Conservation (phyloP, 805 yeast genomes). For the Teunomyces aglyptinius region DNA sequence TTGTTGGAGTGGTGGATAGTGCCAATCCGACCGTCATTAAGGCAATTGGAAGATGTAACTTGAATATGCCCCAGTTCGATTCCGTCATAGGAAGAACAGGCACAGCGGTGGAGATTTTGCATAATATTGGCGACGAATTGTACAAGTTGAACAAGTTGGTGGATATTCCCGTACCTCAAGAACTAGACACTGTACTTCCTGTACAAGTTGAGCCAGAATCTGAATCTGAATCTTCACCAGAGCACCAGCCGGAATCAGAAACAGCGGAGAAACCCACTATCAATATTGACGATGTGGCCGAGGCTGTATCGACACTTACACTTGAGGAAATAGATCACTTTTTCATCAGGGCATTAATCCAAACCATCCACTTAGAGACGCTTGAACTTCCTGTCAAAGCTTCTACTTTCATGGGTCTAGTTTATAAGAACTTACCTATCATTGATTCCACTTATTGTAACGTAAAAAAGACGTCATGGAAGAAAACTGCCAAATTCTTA, state of each 20-base stretch:
- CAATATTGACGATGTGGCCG: conserved; percentile 20
- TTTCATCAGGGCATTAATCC: conserved; percentile 67
- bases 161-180: conserved; percentile 31
- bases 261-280: not conserved
- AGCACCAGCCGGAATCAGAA: too few species aligned
- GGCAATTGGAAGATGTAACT: conserved; percentile 67
- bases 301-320: conserved; percentile 39
- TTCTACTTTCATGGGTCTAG: conserved; percentile 69
- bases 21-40: conserved; percentile 59
- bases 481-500: conserved; percentile 79
- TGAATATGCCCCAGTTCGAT: conserved; percentile 45
- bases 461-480: conserved; percentile 84
- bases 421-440: conserved; percentile 71
- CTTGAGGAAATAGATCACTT: conserved; percentile 72
- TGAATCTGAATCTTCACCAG: too few species aligned
- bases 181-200: conserved; percentile 15
- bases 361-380: conserved; percentile 58
- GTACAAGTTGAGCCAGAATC: conserved; percentile 35
- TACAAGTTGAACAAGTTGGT: conserved; percentile 47
- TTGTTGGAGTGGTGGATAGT: conserved; percentile 71
- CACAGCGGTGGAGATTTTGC: conserved; percentile 73
- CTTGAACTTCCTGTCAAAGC: conserved; percentile 66
- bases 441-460: conserved; percentile 53
- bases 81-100: conserved; percentile 67
- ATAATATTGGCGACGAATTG: conserved; percentile 65